A percentile compares a stretch with the other conserved stretches of the same genome.
Evolutionary conservation across 768 basidiomycete species (phyloP).

Genomic region (Tephrocybe sp.): DNA sequence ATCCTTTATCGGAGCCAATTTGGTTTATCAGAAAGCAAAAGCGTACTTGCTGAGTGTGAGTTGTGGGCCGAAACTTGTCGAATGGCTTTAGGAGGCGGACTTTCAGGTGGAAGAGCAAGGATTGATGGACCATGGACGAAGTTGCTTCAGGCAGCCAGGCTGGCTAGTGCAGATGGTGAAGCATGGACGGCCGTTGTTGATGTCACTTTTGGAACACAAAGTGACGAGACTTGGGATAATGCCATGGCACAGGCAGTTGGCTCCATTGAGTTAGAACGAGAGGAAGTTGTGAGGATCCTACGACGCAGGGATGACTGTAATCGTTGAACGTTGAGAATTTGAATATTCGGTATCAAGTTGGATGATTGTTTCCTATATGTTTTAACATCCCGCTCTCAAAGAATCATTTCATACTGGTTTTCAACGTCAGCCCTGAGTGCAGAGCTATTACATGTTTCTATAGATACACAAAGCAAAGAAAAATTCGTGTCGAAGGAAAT

Average conservation of each 20-base stretch:
- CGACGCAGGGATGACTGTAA: conserved; percentile 35
- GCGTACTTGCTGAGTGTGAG: conserved; percentile 68
- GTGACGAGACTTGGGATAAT: conserved; percentile 55
- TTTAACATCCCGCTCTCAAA: too few species aligned
- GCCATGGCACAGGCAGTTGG: conserved; percentile 50
- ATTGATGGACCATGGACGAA: conserved; percentile 77
- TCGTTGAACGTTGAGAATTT: not conserved
- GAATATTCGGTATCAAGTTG: too few species aligned
- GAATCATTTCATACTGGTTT: too few species aligned
- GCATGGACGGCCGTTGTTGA: conserved; percentile 45
- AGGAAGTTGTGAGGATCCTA: conserved; percentile 59
- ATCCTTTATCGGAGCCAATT: conserved; percentile 78
- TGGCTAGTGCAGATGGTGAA: conserved; percentile 61
- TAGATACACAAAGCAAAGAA: not conserved
- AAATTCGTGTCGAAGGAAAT: conserved; percentile 11
- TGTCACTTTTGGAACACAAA: conserved; percentile 44
- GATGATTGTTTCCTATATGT: not conserved
- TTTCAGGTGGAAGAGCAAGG: conserved; percentile 45
- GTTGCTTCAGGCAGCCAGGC: conserved; percentile 64
- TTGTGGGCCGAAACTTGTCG: conserved; percentile 83
- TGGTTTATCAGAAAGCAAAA: conserved; percentile 53
- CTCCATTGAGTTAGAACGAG: conserved; percentile 56
- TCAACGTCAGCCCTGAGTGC: too few species aligned
- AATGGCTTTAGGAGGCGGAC: conserved; percentile 46
- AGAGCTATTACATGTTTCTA: too few species aligned